Percentiles rank a stretch among this genome's conserved stretches.
Conservation (phyloP, 768 basidiomycete species). For the Serendipita sp. region DNA sequence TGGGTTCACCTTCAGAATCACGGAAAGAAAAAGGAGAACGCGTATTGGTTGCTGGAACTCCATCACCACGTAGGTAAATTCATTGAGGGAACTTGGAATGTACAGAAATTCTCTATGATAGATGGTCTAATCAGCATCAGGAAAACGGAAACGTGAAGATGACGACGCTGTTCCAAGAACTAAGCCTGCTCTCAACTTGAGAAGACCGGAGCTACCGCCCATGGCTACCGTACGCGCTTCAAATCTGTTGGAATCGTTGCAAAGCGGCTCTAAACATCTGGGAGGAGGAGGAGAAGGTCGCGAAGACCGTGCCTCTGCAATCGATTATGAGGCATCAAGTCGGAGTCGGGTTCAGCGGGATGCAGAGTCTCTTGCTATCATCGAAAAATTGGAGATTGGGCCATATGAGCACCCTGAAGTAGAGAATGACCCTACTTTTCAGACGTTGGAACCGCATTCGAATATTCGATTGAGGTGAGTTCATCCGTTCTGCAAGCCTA, state of each 20-base stretch:
- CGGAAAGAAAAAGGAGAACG: not conserved
- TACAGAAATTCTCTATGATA: not conserved
- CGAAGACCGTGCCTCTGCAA: not conserved
- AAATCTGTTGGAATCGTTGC: not conserved
- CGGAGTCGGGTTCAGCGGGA: not conserved
- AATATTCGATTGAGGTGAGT: conserved; percentile 67
- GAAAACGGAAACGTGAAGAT: not conserved
- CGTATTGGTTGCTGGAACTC: not conserved
- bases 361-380: conserved; percentile 32
- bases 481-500: not conserved
- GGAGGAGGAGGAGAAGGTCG: not conserved
- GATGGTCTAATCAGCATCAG: not conserved
- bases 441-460: conserved; percentile 78
- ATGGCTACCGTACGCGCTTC: not conserved
- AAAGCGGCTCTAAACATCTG: not conserved
- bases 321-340: not conserved
- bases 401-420: conserved; percentile 60
- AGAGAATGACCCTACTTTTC: conserved; percentile 59
- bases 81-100: not conserved
- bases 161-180: not conserved
- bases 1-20: no score
- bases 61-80: not conserved
- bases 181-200: not conserved
- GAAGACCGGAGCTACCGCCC: not conserved
- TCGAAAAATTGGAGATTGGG: conserved; percentile 66